These are phyloP conservation scores for Musa troglodytarum DNA, from an alignment of 176 grass and related monocot genomes.

Conservation along the genomic window DNA sequence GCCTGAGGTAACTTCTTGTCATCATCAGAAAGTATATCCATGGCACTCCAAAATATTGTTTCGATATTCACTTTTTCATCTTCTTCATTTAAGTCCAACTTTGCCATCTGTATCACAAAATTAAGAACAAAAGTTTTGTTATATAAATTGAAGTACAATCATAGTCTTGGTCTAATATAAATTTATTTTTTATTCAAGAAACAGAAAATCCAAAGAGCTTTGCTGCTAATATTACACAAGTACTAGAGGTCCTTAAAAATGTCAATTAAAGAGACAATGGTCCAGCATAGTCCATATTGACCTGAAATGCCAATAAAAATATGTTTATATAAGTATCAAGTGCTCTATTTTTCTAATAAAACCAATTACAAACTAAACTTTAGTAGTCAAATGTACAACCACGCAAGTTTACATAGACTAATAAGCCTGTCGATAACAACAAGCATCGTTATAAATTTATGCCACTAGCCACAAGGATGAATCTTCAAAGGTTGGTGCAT, in stretches of 20 bases:
- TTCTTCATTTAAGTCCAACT: constrained; percentile 88
- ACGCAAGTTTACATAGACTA: neutral
- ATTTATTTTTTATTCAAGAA: neutral
- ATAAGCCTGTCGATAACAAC: neutral
- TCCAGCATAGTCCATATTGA: neutral
- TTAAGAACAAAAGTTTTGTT: neutral
- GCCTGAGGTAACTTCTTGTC: constrained; percentile 92
- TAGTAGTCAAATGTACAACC: neutral
- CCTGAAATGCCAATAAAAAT: neutral
- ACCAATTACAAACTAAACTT: too few species aligned
- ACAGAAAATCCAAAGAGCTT: neutral
- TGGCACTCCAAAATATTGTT: constrained; percentile 94
- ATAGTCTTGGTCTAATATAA: neutral
- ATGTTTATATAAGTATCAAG: neutral
- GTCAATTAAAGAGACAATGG: neutral
- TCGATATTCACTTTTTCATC: constrained; percentile 84
- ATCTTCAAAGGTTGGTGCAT: neutral
- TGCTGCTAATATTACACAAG: neutral
- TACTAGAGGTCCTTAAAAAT: neutral
- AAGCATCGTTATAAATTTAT: neutral
- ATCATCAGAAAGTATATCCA: constrained; percentile 92
- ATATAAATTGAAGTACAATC: neutral
- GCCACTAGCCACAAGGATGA: neutral
- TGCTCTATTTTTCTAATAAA: neutral
- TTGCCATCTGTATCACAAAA: constrained; percentile 56